These are phyloP conservation scores for Leccinum boreale DNA, from an alignment of 768 basidiomycete genomes.

Conservation along the genomic window DNA sequence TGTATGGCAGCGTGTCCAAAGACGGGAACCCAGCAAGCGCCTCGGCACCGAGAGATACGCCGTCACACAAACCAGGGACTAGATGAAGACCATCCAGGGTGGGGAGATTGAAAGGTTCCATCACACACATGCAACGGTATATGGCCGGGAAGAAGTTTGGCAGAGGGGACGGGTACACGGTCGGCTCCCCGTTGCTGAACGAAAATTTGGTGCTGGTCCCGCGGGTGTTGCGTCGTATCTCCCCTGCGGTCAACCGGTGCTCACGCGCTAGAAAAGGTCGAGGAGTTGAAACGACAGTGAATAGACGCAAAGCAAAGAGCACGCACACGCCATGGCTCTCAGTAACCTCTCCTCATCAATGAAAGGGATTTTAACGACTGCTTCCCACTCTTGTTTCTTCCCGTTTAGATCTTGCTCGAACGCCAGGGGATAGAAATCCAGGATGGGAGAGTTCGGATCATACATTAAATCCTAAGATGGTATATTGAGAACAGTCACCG, in stretches of 20 bases:
- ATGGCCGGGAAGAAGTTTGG: slow-evolving; percentile 95
- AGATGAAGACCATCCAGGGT: slow-evolving; percentile 82
- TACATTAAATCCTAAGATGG: slow-evolving; percentile 79
- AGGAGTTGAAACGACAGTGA: not conserved
- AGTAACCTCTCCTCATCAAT: slow-evolving; percentile 81
- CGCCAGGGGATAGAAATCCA: slow-evolving; percentile 90
- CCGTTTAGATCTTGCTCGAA: slow-evolving; percentile 96
- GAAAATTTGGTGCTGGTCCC: slow-evolving; percentile 81
- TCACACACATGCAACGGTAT: slow-evolving; percentile 71
- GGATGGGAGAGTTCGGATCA: slow-evolving; percentile 76
- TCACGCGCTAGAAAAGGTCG: slow-evolving; percentile 56
- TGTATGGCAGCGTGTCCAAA: slow-evolving; percentile 82
- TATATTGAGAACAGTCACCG: not conserved
- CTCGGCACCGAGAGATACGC: slow-evolving; percentile 79
- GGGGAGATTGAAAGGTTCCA: slow-evolving; percentile 85
- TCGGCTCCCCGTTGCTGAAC: slow-evolving; percentile 61
- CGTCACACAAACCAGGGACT: slow-evolving; percentile 82
- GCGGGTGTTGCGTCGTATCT: slow-evolving; percentile 68
- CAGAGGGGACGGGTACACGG: slow-evolving; percentile 82
- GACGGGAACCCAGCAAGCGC: slow-evolving; percentile 97
- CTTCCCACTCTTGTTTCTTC: slow-evolving; percentile 99
- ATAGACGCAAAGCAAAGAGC: not conserved
- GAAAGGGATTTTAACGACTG: slow-evolving; percentile 97
- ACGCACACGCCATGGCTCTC: slow-evolving; percentile 72
- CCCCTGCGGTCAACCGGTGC: slow-evolving; percentile 71